phyloP scores from a whole-genome alignment of 2,329 filamentous ascomycete species.

The Pestalotiopsis sp. region DNA sequence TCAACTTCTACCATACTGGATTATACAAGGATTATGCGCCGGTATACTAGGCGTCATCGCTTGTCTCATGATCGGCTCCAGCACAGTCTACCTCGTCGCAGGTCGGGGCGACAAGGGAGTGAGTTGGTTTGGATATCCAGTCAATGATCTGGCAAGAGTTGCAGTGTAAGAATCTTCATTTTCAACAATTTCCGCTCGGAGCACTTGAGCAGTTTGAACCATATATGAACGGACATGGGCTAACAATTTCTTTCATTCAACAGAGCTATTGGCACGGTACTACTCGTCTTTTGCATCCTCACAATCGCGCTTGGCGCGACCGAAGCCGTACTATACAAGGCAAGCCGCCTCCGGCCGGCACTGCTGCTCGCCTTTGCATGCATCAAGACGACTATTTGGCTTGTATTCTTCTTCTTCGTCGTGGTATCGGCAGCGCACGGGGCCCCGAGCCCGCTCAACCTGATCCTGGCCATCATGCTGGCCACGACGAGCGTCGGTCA shows the following conservation, averaged over 20 bases:
- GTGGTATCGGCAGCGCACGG: conserved; percentile 7
- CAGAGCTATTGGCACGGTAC: conserved; percentile 10
- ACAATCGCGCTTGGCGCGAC: conserved; percentile 16
- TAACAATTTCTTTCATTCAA: neutral
- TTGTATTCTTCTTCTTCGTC: conserved; percentile 15
- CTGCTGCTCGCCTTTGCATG: conserved; percentile 17
- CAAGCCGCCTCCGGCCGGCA: conserved; percentile 15
- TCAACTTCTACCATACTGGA: conserved; percentile 21
- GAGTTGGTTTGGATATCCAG: conserved; percentile 12
- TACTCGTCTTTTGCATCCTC: conserved; percentile 17
- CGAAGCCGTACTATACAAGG: conserved; percentile 17
- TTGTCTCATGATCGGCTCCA: conserved; percentile 14
- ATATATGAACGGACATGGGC: neutral
- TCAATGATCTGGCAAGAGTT: conserved; percentile 8
- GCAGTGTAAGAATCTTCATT: neutral
- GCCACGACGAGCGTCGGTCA: conserved; percentile 14
- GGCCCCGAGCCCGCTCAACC: conserved; percentile 10
- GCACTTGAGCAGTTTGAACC: neutral
- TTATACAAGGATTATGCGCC: conserved; percentile 18
- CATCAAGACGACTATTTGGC: conserved; percentile 21
- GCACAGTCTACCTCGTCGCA: neutral
- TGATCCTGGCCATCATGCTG: conserved; percentile 17
- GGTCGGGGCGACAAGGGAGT: neutral
- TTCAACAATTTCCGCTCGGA: neutral
- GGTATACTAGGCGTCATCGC: conserved; percentile 14